A percentile compares a stretch with the other conserved stretches of the same genome.
Evolutionary conservation across 495 filamentous ascomycete species (phyloP).

Genomic region (Penicillium flavigenum): DNA sequence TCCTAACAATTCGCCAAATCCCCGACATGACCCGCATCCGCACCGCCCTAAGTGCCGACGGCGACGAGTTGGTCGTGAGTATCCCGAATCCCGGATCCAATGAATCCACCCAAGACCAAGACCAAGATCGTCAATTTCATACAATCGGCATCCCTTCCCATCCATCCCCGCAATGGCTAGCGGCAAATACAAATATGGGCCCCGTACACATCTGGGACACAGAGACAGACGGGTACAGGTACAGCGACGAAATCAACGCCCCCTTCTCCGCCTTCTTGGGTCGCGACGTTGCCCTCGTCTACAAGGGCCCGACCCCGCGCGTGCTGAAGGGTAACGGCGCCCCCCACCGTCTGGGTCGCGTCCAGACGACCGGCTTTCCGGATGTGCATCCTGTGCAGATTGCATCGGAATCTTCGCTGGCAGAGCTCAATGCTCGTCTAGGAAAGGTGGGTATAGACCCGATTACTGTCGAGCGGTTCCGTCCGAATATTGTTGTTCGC

Average conservation of each 20-base stretch:
- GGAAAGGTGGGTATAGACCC: constrained; percentile 22
- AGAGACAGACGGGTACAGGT: constrained; percentile 43
- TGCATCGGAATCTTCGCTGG: constrained; percentile 52
- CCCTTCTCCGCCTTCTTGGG: constrained; percentile 37
- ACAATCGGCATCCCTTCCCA: constrained; percentile 33
- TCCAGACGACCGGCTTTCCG: constrained; percentile 41
- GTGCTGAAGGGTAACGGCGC: constrained; percentile 42
- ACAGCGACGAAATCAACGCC: constrained; percentile 33
- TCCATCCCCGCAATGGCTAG: constrained; percentile 35
- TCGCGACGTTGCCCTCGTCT: constrained; percentile 37
- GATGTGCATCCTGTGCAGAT: constrained; percentile 49
- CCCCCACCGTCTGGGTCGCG: constrained; percentile 36
- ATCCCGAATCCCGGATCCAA: constrained; percentile 19
- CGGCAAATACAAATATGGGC: constrained; percentile 30
- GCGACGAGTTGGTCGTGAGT: constrained; percentile 25
- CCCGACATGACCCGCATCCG: constrained; percentile 44
- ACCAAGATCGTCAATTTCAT: not conserved
- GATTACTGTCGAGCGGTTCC: constrained; percentile 61
- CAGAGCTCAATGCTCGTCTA: constrained; percentile 39
- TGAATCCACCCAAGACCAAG: constrained; percentile 2
- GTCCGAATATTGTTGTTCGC: constrained; percentile 77
- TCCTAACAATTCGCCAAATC: constrained; percentile 47
- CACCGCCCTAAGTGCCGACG: constrained; percentile 34
- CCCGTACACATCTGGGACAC: constrained; percentile 44
- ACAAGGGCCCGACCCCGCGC: constrained; percentile 46